These are phyloP conservation scores for Pseudozyma thailandica DNA, from an alignment of 1,284 basidiomycete species.

Conservation along the genomic window DNA sequence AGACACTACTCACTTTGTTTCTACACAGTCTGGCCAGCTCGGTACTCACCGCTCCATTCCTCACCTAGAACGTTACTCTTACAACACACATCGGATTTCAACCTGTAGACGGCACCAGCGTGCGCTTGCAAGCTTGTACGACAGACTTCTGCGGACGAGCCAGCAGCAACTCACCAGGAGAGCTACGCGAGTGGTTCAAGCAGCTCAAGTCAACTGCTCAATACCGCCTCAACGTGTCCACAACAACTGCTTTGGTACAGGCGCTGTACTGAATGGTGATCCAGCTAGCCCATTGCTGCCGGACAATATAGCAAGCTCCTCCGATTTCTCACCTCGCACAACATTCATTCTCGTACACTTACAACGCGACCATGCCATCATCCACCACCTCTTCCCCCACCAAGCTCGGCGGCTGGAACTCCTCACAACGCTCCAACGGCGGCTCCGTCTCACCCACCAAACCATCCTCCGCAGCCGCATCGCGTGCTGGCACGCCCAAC, in stretches of 20 bases:
- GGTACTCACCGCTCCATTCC: not conserved
- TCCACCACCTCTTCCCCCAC: slow-evolving; percentile 27
- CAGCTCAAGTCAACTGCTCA: too few species aligned
- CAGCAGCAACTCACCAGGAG: too few species aligned
- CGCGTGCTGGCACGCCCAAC: slow-evolving; percentile 34
- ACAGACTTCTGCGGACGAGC: too few species aligned
- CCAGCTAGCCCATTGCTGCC: too few species aligned
- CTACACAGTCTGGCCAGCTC: not conserved
- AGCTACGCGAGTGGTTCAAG: too few species aligned
- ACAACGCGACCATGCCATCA: slow-evolving; percentile 17
- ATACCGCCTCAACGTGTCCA: too few species aligned
- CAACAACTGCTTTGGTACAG: too few species aligned
- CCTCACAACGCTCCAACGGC: slow-evolving; percentile 31
- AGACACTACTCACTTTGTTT: not conserved
- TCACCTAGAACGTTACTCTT: too few species aligned
- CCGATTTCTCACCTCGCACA: not conserved
- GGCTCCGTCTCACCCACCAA: slow-evolving; percentile 39
- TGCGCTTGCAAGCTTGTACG: too few species aligned
- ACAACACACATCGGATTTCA: too few species aligned
- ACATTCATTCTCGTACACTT: not conserved
- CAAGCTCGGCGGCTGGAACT: slow-evolving; percentile 20
- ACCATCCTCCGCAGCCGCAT: slow-evolving; percentile 27
- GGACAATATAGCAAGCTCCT: not conserved
- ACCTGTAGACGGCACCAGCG: too few species aligned
- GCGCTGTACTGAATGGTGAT: too few species aligned